phyloP scores from a whole-genome alignment of 805 yeast genomes.

The Candida pseudofarinosa region DNA sequence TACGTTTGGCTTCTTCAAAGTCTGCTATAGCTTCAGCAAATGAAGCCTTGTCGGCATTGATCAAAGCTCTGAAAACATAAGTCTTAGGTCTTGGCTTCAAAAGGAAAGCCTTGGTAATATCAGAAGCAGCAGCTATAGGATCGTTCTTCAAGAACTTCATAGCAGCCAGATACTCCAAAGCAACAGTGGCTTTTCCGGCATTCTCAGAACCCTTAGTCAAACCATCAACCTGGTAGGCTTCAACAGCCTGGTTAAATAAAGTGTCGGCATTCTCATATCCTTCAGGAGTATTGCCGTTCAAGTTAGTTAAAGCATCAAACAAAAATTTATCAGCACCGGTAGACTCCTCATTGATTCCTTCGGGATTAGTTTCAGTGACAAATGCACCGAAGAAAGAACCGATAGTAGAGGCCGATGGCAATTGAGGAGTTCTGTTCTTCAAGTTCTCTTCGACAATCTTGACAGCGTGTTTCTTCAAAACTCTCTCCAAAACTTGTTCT shows the following conservation, averaged over 20 bases:
- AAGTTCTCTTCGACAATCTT: slow-evolving; percentile 62
- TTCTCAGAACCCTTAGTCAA: slow-evolving; percentile 31
- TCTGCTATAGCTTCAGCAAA: slow-evolving; percentile 55
- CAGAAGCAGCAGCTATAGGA: slow-evolving; percentile 57
- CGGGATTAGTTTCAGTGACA: slow-evolving; percentile 49
- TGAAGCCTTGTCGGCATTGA: slow-evolving; percentile 75
- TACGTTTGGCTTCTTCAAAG: slow-evolving; percentile 65
- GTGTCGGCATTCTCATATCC: slow-evolving; percentile 62
- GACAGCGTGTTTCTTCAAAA: slow-evolving; percentile 75
- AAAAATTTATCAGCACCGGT: slow-evolving; percentile 63
- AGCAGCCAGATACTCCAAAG: slow-evolving; percentile 80
- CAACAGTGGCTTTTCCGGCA: slow-evolving; percentile 53
- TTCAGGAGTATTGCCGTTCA: slow-evolving; percentile 48
- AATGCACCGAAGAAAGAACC: slow-evolving; percentile 90
- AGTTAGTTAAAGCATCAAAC: slow-evolving; percentile 57
- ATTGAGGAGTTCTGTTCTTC: slow-evolving; percentile 45
- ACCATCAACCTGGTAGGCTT: slow-evolving; percentile 35
- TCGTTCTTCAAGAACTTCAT: slow-evolving; percentile 79
- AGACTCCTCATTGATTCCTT: slow-evolving; percentile 45
- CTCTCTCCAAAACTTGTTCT: slow-evolving; percentile 82
- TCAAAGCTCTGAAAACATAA: slow-evolving; percentile 74
- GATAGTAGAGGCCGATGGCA: slow-evolving; percentile 81
- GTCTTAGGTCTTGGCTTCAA: slow-evolving; percentile 76
- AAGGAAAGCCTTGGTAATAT: slow-evolving; percentile 61
- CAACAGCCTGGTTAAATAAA: slow-evolving; percentile 55